Base-by-base conservation (phyloP, 2,329 filamentous ascomycete genomes). In the Rugonectria rugulosa region DNA sequence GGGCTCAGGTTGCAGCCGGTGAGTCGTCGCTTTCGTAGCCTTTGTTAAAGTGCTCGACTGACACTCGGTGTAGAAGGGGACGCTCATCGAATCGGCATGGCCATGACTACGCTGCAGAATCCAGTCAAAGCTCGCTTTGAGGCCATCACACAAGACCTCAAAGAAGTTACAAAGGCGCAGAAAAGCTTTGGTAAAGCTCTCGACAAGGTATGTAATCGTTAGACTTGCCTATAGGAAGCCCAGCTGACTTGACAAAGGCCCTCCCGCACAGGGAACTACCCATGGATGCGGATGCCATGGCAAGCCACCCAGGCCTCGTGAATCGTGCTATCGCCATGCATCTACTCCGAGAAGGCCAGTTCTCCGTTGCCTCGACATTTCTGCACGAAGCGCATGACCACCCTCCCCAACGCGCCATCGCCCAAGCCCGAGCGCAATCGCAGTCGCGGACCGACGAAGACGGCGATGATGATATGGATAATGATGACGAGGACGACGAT, bases 281-380 rank as follows among this genome's bases (percentile, higher is more conserved):
- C 12, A 89, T 87, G 68, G 90, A 93, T 54, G 88, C 92, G 67
- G 92, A 96, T 73, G 89, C 88, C 27, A 86, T 97, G 73, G 87
- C 86, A 2, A 84, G 88, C 17, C 87, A 96, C 62, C 83, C 89
- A 4, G 80, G 83, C 14, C 81, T 97, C 11, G 91, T 98, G 70
- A 96, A 97, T 75, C 87, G 93, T 53, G 94, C 95, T 6, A 96
- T 99, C 65, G 91, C 91, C 9, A 97, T 98, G 92, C 95, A 99
- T 70, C 83, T 99, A 19, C 83, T 99, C 32, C 90, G 95, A 34
- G 94, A 98, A 76, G 95, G 95, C 43, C 90, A 97, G 70, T 99
- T 99, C 73, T 83, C 82, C 19, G 93, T 97, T 2, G 94, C 94
- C 11, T 87, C 88, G 14, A 92, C 88, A 2, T 97, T 99, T 66